Evolutionary conservation across 495 filamentous ascomycete species (phyloP).

Genomic region (Aspergillus affinis): DNA sequence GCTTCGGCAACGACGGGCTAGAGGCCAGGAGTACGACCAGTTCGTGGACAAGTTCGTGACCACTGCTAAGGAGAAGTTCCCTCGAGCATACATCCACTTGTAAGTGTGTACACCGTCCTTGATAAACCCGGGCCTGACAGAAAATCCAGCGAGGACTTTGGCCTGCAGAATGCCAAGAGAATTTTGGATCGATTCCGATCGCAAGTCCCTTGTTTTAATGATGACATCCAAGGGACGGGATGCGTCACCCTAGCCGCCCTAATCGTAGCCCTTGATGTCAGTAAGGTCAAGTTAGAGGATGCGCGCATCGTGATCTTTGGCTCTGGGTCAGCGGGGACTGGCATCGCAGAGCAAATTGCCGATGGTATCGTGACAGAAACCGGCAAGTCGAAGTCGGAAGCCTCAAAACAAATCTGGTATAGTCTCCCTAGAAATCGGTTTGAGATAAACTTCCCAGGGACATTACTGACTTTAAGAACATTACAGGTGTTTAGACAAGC

Average conservation of each 20-base stretch:
- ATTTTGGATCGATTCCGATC: slow-evolving; percentile 74
- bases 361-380: slow-evolving; percentile 74
- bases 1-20: slow-evolving; percentile 59
- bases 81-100: slow-evolving; percentile 84
- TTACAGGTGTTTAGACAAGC: slow-evolving; percentile 79
- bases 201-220: slow-evolving; percentile 82
- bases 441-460: slow-evolving; percentile 44
- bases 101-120: slow-evolving; percentile 19
- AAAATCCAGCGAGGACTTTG: slow-evolving; percentile 55
- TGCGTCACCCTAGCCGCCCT: slow-evolving; percentile 84
- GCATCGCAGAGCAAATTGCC: slow-evolving; percentile 79
- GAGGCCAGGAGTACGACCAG: slow-evolving; percentile 74
- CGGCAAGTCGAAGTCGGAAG: slow-evolving; percentile 68
- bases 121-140: neutral
- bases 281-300: slow-evolving; percentile 63
- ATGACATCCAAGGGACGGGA: slow-evolving; percentile 89
- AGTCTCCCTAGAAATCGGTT: slow-evolving; percentile 4
- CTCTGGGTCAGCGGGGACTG: slow-evolving; percentile 81
- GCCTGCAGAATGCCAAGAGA: slow-evolving; percentile 56
- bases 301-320: slow-evolving; percentile 74
- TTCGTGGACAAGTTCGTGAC: slow-evolving; percentile 76
- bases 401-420: slow-evolving; percentile 78
- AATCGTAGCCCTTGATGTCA: slow-evolving; percentile 68
- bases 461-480: neutral
- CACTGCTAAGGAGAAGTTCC: slow-evolving; percentile 65